Evolutionary conservation across 805 yeast species (phyloP), one percentile per base, ranked within the genome.

Genomic region (Wickerhamomyces queroliae): DNA sequence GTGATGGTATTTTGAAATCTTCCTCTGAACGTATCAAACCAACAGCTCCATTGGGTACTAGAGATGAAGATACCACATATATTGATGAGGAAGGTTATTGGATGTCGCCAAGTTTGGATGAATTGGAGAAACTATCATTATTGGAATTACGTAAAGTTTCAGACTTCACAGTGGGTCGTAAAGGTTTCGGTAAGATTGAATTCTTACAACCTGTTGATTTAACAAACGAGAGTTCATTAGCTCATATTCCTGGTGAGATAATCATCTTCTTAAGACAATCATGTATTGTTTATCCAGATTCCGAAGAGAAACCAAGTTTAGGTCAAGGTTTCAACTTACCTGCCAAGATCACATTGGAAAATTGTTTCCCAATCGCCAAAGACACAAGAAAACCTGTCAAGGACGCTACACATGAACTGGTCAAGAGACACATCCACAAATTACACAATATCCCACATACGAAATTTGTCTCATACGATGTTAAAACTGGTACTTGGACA

Each of bases 251-350:
- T 33, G 89, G 88, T 18, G 75, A 72, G 18, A 50, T 85, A 15
- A 73, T 91, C 30, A 64, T 70, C 2, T 78, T 93, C 50, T 73
- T 71, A 24, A 66, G 73, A 24, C 77, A 76, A 49, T 64, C 76
- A 12, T 80, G 85, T 58, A 66, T 74, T 2, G 73, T 88, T 2
- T 91, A 89, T 61, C 95, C 95, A 1, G 80, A 82, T 40, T 76
- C 72, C 17, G 62, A 67, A 8, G 59, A 59, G 17, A 75, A 71
- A 48, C 95, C 95, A 10, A 62, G 66, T 33, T 54, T 59, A 22
- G 96, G 96, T 5, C 85, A 85, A 50, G 98, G 96, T 0, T 69
- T 93, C 44, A 91, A 91, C 55, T 70, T 85, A 24, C 80, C 83
- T 6, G 84, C 85, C 7, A 72, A 73, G 44, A 76, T 89, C 33